Base-by-base conservation (phyloP, 148 eudicot genomes). In the Vaccinium corymbosum region DNA sequence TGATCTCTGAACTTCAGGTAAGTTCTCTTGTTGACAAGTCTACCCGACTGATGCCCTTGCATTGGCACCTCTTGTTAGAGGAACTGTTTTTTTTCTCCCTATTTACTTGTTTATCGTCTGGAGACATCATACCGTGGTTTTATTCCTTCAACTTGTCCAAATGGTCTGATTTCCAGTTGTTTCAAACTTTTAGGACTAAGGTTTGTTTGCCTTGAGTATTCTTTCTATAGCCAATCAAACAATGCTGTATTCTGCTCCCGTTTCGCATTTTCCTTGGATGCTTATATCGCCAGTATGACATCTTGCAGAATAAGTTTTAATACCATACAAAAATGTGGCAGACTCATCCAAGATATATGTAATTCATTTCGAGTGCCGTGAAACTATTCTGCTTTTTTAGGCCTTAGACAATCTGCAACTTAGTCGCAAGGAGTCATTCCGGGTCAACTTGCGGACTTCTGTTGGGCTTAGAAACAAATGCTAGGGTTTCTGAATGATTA, bases 1-100 rank as follows among this genome's bases (percentile, higher is more conserved):
- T 90, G 91, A 90, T 89, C 93, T 82, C 90, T 89, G 91, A 90
- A 87, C 83, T 80, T 86, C 87, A 87, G 89, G 91, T 83, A 87
- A 89, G 89, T 89, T 84, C 6, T 57, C 62, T 78, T 89, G 89
- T 87, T 70, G 88, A 85, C 20, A 80, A 84, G 3, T 49, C 25
- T 64, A 14, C 25, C 81, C 14, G 19, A 75, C 89, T 90, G 88
- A 89, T 89, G 90, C 91, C 80, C 61, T 78, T 64, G 77, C 48
- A 78, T 85, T 16, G 14, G 80, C 27, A 52, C 16, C 52, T n/a
- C 17, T 78, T 19, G 12, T 78, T 7, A 78, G 5, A 53, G 51
- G 20, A 3, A 55, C 16, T 52, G 10, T 53, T 51, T 51, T 46
- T 75, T 22, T 12, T 13, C 12, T n/a, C 50, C 49, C 46, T 9